Evolutionary conservation across 176 grass and related monocot species (phyloP).

Genomic region (Oryza glaberrima): DNA sequence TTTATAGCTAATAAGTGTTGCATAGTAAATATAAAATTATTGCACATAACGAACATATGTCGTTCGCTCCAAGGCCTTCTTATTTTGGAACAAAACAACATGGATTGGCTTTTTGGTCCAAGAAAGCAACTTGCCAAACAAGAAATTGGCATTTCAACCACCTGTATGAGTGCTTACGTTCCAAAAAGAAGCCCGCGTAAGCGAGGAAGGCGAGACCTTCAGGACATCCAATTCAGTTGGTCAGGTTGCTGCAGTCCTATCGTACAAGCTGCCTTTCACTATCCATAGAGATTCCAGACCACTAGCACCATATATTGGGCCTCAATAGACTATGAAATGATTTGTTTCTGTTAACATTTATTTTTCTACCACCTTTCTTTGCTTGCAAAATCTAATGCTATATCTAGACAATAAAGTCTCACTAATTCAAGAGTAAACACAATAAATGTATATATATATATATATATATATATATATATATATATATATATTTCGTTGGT

Average conservation of each 20-base stretch:
- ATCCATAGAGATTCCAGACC: conserved; percentile 25
- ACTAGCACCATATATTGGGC: conserved; percentile 20
- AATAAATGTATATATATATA: background rate
- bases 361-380: conserved; percentile 10
- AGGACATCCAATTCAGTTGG: conserved; percentile 28
- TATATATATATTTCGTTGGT: background rate
- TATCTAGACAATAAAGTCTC: background rate
- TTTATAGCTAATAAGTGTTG: conserved; percentile 12
- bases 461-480: no score
- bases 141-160: conserved; percentile 22
- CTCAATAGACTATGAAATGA: background rate
- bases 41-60: background rate
- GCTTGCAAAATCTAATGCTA: conserved; percentile 11
- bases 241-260: conserved; percentile 17
- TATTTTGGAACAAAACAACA: conserved; percentile 32
- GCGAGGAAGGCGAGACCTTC: background rate
- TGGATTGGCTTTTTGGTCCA: background rate
- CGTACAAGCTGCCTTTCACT: conserved; percentile 38
- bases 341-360: background rate
- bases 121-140: conserved; percentile 3
- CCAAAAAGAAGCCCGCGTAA: conserved; percentile 11
- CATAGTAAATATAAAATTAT: background rate
- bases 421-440: background rate
- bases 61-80: background rate
- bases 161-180: conserved; percentile 23